Percentiles rank a stretch among this genome's conserved stretches.
phyloP scores from a whole-genome alignment of 2,329 filamentous ascomycete species.

The Cladobotryum protrusum region DNA sequence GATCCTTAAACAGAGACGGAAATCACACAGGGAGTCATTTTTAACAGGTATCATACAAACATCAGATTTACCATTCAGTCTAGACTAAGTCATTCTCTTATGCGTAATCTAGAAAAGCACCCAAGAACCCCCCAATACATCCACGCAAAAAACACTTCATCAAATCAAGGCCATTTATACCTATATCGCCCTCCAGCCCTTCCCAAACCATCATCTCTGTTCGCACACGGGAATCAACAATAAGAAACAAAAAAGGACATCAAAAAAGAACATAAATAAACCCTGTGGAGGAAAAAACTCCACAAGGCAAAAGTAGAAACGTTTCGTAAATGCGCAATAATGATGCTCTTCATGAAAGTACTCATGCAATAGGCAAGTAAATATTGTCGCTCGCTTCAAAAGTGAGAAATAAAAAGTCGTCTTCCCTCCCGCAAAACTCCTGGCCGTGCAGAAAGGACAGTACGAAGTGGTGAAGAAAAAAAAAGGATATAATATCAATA shows the following conservation, averaged over 20 bases:
- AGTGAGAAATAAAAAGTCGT: slow-evolving; percentile 14
- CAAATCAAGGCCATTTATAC: too few relatives aligned
- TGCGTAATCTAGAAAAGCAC: background rate
- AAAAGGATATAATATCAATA: slow-evolving; percentile 5
- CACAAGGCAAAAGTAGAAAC: too few relatives aligned
- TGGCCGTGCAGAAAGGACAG: slow-evolving; percentile 22
- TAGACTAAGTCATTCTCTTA: too few relatives aligned
- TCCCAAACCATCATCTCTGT: background rate
- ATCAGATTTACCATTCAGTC: too few relatives aligned
- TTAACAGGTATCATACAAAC: too few relatives aligned
- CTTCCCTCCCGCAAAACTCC: slow-evolving; percentile 19
- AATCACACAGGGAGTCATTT: too few relatives aligned
- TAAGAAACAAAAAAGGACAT: background rate
- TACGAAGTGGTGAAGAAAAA: background rate
- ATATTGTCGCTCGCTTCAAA: slow-evolving; percentile 7
- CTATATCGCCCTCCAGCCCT: too few relatives aligned
- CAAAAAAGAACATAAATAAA: background rate
- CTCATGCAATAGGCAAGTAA: too few relatives aligned
- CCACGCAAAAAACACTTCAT: background rate
- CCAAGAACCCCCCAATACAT: background rate
- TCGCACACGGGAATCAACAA: background rate
- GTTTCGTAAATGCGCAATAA: too few relatives aligned
- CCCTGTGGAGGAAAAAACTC: slow-evolving; percentile 6
- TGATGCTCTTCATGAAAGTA: too few relatives aligned
- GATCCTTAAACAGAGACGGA: too few relatives aligned